Evolutionary conservation across 805 yeast species (phyloP), one percentile per base, ranked within the genome.

Genomic region (Isabelozyma heimii): DNA sequence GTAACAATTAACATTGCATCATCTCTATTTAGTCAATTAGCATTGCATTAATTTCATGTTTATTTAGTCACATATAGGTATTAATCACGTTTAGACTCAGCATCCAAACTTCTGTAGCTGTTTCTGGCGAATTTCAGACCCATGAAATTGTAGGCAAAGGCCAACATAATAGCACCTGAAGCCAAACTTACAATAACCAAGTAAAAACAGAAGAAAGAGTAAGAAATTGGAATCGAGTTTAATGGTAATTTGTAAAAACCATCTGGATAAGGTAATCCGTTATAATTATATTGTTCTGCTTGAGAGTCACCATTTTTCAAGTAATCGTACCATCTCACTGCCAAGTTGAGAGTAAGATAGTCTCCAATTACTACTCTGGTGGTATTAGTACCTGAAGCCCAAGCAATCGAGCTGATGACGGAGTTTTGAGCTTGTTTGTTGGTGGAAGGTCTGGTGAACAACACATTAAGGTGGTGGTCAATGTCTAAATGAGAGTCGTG

Each of bases 341-440:
- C 81, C 52, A 87, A 74, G 45, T 72, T 75, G 30, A 87, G 61
- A 8, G 85, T 76, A 47, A 87, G 67, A 26, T 68, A 63, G 56
- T 84, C 87, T 15, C 91, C 91, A 61, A 87, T 87, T 15, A 83
- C 82, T 37, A 78, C 75, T 51, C 87, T 73, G 1, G 85, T 76
- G 4, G 84, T 77, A 56, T 82, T 80, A 7, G 81, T 73, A n/a
- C 87, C 81, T 5, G 87, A 70, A 9, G 86, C 75, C 69, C 80
- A 84, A 2, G 82, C 85, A 35, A 79, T 64, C 2, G 83, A 82
- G 41, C 84, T 75, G 16, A 85, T 67, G 9, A 84, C 66, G 5
- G 80, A 59, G 48, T 72, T 67, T 47, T 62, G 66, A 12, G 68
- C 66, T 1, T 59, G 55, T n/a, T 55, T 55, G 14, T 49, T 56